Percentiles rank a stretch among this genome's conserved stretches.
phyloP scores from a whole-genome alignment of 768 basidiomycete species.

The Daedaleopsis sinensis region DNA sequence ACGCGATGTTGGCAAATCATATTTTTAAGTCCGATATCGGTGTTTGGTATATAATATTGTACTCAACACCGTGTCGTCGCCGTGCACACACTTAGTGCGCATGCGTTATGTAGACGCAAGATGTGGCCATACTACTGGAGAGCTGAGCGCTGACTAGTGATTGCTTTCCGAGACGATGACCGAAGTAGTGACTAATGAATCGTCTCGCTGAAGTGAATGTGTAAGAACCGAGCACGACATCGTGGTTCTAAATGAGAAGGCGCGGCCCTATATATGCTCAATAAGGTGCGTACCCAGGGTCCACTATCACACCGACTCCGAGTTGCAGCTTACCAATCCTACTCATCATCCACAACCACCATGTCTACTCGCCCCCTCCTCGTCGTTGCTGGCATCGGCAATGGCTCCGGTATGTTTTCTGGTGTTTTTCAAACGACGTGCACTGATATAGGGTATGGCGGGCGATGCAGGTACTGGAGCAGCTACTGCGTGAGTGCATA shows the following conservation, averaged over 20 bases:
- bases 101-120: background rate
- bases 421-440: background rate
- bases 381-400: slow-evolving; percentile 46
- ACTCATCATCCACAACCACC: background rate
- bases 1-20: background rate
- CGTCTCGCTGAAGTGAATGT: background rate
- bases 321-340: background rate
- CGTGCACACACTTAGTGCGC: too few relatives aligned
- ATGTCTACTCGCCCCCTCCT: slow-evolving; percentile 37
- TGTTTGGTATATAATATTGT: too few relatives aligned
- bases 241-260: background rate
- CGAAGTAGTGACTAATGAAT: background rate
- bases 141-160: too few relatives aligned
- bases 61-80: too few relatives aligned
- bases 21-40: too few relatives aligned
- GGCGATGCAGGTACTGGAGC: slow-evolving; percentile 38
- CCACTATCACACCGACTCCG: too few relatives aligned
- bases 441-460: background rate
- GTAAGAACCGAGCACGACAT: slow-evolving; percentile 4
- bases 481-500: slow-evolving; percentile 38
- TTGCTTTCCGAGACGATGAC: background rate
- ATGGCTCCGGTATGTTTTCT: slow-evolving; percentile 34
- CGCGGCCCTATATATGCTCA: background rate
- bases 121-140: background rate
- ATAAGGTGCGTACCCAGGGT: background rate